Base-by-base conservation (phyloP, 1,284 basidiomycete genomes). In the Cryptococcus floricola region DNA sequence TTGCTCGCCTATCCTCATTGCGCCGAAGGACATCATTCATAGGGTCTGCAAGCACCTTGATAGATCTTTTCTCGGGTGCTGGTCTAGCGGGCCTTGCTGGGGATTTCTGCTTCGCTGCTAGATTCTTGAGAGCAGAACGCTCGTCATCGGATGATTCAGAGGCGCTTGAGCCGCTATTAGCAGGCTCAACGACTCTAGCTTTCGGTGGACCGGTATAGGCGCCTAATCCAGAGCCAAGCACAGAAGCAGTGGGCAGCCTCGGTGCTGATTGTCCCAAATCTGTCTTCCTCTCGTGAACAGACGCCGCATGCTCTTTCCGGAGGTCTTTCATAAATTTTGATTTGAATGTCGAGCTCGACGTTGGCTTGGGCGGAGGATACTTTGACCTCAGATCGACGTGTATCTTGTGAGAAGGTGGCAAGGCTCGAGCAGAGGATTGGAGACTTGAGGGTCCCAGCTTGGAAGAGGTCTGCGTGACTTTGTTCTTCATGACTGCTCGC, bases 31-130 rank as follows among this genome's bases (percentile, higher is more conserved):
- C 48, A 80, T 81, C 66, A 80, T 77, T 27, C 79, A 46, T 56
- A 34, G 56, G 43, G n/a, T 43, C 81, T 47, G 69, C 75, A 46
- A 91, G 70, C 44, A 87, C 79, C 76, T 86, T 87, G 64, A 91
- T 83, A 65, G 85, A 83, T 38, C 89, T 82, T 28, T 84, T 83
- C 64, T 85, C 83, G 14, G 25, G n/a, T 78, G 80, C 70, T 82
- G 86, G 56, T 42, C 51, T 48, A n/a, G 60, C 60, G 23, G 64
- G 68, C 43, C 68, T 65, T 28, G 59, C 61, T 1, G 84, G 84
- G 0, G 83, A 81, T 57, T 83, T 83, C 62, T 87, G 85, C 55
- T 86, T 73, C 59, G 84, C 83, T 3, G 82, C 81, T 48, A 94
- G 81, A 1, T 81, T 80, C 0, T 81, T 83, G 55, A 91, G 73